A percentile compares a stretch with the other conserved stretches of the same genome.
Conservation (phyloP, 2,329 filamentous ascomycete genomes). For the Diaporthe velutina region DNA sequence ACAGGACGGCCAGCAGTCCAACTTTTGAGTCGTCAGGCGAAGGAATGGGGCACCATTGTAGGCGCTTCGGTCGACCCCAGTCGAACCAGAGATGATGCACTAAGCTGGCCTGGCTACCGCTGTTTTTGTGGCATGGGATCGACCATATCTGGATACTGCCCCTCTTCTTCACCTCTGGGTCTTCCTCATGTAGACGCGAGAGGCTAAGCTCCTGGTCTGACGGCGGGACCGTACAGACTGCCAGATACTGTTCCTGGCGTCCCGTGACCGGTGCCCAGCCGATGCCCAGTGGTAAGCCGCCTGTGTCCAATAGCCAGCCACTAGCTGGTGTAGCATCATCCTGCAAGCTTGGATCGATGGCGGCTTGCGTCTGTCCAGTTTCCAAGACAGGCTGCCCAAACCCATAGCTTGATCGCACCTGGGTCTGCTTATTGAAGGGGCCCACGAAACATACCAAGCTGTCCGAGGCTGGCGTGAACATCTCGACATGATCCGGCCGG, state of each 20-base stretch:
- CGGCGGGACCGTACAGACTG: conserved; percentile 64
- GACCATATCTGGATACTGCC: conserved; percentile 40
- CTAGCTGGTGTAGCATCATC: conserved; percentile 34
- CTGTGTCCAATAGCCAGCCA: conserved; percentile 68
- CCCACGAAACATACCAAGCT: conserved; percentile 46
- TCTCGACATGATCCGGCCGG: conserved; percentile 35
- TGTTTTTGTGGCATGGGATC: conserved; percentile 33
- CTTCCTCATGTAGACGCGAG: conserved; percentile 28
- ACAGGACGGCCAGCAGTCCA: conserved; percentile 63
- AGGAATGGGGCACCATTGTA: conserved; percentile 67
- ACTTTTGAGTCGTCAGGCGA: conserved; percentile 47
- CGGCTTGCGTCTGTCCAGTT: conserved; percentile 47
- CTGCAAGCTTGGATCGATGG: conserved; percentile 43
- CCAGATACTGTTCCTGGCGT: conserved; percentile 61
- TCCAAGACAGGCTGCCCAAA: conserved; percentile 44
- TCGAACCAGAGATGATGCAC: conserved; percentile 54
- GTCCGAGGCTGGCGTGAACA: conserved; percentile 39
- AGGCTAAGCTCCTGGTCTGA: conserved; percentile 57
- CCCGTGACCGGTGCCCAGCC: conserved; percentile 62
- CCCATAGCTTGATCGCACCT: conserved; percentile 39
- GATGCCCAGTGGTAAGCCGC: conserved; percentile 65
- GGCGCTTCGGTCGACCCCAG: conserved; percentile 62
- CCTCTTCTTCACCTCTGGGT: conserved; percentile 29
- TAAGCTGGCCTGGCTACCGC: conserved; percentile 24
- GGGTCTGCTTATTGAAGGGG: conserved; percentile 44